Evolutionary conservation across 2,329 filamentous ascomycete species (phyloP), one percentile per base, ranked within the genome.

Genomic region (Xylaria arbuscula): DNA sequence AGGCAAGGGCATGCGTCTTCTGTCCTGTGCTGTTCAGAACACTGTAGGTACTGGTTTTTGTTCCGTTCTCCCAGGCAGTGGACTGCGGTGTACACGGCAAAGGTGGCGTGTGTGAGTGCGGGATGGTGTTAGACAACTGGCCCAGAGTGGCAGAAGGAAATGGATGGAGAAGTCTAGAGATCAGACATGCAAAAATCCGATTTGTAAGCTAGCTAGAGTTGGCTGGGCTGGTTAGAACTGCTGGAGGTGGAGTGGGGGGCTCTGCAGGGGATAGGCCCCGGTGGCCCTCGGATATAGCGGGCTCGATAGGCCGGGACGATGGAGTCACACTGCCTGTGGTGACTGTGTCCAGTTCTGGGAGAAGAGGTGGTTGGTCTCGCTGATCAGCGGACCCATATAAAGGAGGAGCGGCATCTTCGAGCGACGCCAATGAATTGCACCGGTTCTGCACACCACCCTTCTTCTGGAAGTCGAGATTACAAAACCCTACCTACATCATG

Each of bases 81-180:
- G 38, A 11, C 38, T 36, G 55, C 54, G 45, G n/a, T 34, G 45
- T 40, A 32, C 40, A 28, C 6, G 10, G 9, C 47, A 36, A 8
- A 56, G 51, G 56, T 32, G 61, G 60, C 61, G 62, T 48, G 59
- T 66, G 62, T n/a, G 15, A 40, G 51, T 19, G 51, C 42, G 50
- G 53, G 45, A 47, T 38, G 56, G 48, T 60, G 63, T 59, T 67
- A 67, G 62, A 68, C 67, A 68, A 72, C 32, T 68, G 55, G 62
- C 32, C 34, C 64, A 28, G 55, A n/a, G 50, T 42, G 58, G 48
- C 56, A 67, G 74, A 75, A 72, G 73, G 76, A 78, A 78, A 70
- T 74, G 60, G 67, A 76, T 74, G 75, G 75, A 77, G 75, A 73
- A 73, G 74, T 70, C 65, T 72, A 75, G 72, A 76, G 74, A 70